Evolutionary conservation across 257 asterid species (phyloP).

Genomic region (Nicotiana benthamiana): DNA sequence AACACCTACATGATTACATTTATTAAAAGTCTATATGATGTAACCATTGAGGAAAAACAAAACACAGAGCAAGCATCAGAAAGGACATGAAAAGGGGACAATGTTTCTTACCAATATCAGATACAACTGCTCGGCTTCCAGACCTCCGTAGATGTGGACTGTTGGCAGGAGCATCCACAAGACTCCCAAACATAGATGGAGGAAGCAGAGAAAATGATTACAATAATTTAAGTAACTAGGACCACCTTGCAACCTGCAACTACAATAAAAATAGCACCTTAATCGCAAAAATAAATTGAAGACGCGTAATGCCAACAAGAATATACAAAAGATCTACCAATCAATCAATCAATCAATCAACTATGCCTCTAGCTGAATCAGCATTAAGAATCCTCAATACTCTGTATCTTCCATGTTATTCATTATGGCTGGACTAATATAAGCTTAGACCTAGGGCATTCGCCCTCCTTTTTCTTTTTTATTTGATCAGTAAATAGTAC

Average conservation of each 20-base stretch:
- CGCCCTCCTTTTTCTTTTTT: background rate
- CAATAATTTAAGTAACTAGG: slow-evolving; percentile 12
- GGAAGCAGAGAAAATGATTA: slow-evolving; percentile 23
- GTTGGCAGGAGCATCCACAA: slow-evolving; percentile 43
- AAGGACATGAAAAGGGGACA: slow-evolving; percentile 3
- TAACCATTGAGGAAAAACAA: background rate
- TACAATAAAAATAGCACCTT: slow-evolving; percentile 1
- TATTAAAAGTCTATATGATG: slow-evolving; percentile 6
- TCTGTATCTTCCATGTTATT: background rate
- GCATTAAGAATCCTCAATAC: background rate
- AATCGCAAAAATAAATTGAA: background rate
- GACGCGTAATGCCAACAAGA: background rate
- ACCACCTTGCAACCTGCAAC: slow-evolving; percentile 23
- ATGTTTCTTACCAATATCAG: slow-evolving; percentile 57
- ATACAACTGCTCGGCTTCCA: slow-evolving; percentile 85
- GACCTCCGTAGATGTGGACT: slow-evolving; percentile 93
- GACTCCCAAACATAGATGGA: slow-evolving; percentile 93
- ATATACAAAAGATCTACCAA: background rate
- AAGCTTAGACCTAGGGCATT: background rate
- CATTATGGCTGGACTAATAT: background rate
- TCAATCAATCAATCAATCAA: background rate
- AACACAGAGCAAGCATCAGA: background rate
- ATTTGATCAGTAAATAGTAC: background rate
- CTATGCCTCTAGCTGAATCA: background rate
- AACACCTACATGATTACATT: slow-evolving; percentile 21